Evolutionary conservation across 495 filamentous ascomycete genomes (phyloP), one percentile per base, ranked within the genome.

Genomic region (Aspergillus hancockii): DNA sequence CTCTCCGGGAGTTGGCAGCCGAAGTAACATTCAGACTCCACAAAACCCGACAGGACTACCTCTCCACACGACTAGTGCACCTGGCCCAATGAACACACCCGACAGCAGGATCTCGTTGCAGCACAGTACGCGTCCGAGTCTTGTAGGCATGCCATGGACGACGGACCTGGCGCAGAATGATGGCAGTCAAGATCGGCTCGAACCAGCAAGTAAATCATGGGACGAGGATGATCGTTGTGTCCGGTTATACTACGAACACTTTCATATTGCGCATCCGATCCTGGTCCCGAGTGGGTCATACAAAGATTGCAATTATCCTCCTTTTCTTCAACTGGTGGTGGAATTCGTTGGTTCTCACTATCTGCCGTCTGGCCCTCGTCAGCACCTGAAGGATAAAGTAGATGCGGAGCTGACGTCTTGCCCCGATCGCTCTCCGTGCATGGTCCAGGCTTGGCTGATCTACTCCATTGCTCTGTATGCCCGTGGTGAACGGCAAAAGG

Each of bases 301-400:
- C 58, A 62, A 70, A 13, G 67, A 71, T 30, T 71, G 69, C 18
- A 62, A 72, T 9, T 78, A 78, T 54, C 75, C 75, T 8, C 54
- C 57, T 12, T 75, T 67, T 41, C 63, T 78, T 5, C 71, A 73
- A 49, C 60, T 67, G 8, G 71, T 72, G 4, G 74, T 78, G 40
- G 61, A 70, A 13, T 77, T 75, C 47, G 68, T 76, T 16, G 75
- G 75, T 4, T 72, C 67, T 19, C 74, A 78, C 40, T 78, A 75
- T 60, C 52, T 69, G 25, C 54, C 64, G 1, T 65, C 66, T 8
- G 64, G 51, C 41, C 49, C 66, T 5, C 67, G 51, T 4, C 53
- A 63, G 45, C 61, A 70, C 0, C 60, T 71, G 38, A 70, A 63
- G 41, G 67, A 71, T 14, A 62, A 65, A 18, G 61, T 69, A 1